Conservation (phyloP, 2,329 filamentous ascomycete species). For the Sclerotiophoma versabilis region DNA sequence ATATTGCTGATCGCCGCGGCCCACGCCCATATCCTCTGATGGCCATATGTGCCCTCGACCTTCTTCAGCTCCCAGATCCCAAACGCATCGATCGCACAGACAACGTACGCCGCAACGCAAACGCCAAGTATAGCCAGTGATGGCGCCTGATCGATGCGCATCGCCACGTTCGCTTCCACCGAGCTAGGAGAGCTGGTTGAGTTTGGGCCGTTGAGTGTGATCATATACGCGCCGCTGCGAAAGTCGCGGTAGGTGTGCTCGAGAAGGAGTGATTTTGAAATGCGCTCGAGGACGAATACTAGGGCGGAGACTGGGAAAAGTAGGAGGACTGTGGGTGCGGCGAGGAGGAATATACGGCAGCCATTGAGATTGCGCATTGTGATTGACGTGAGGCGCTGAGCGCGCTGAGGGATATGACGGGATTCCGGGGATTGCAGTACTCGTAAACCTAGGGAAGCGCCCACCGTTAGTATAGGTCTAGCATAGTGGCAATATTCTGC, state of each 20-base stretch:
- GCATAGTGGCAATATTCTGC: not conserved
- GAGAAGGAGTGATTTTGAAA: slow-evolving; percentile 27
- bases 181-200: slow-evolving; percentile 9
- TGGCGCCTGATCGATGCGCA: slow-evolving; percentile 25
- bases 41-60: slow-evolving; percentile 30
- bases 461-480: not conserved
- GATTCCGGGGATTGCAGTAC: no score
- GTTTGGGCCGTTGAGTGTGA: slow-evolving; percentile 21
- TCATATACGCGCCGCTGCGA: slow-evolving; percentile 18
- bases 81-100: slow-evolving; percentile 28
- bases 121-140: slow-evolving; percentile 27
- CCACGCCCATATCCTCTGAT: slow-evolving; percentile 40
- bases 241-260: slow-evolving; percentile 19
- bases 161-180: slow-evolving; percentile 13
- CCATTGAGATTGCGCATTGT: slow-evolving; percentile 33
- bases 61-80: slow-evolving; percentile 42
- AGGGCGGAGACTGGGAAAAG: slow-evolving; percentile 33
- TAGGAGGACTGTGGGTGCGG: slow-evolving; percentile 32
- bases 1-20: slow-evolving; percentile 26
- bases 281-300: slow-evolving; percentile 36
- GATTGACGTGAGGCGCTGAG: not conserved
- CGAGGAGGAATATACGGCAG: slow-evolving; percentile 30
- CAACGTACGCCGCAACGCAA: slow-evolving; percentile 24
- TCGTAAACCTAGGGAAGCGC: no score
- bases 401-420: not conserved